Evolutionary conservation across 1,284 basidiomycete genomes (phyloP).

Genomic region (Microstroma glucosiphilum): DNA sequence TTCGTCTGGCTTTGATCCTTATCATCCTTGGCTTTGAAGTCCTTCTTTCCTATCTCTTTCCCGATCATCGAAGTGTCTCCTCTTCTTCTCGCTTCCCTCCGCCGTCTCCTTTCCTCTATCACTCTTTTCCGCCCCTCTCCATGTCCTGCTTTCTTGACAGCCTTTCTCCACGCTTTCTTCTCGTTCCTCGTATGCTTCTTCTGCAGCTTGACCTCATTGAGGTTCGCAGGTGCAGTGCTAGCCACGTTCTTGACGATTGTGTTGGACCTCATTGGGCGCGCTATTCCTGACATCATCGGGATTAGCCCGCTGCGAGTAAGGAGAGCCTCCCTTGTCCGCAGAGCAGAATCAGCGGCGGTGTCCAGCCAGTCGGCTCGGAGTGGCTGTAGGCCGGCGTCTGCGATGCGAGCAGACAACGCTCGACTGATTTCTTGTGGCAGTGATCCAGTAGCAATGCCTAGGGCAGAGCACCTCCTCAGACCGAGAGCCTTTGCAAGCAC

Average conservation of each 20-base stretch:
- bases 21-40: neutral
- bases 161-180: slow-evolving; percentile 5
- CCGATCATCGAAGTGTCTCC: neutral
- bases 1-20: neutral
- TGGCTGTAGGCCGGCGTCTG: slow-evolving; percentile 1
- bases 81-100: neutral
- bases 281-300: neutral
- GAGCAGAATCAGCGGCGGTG: slow-evolving; percentile 10
- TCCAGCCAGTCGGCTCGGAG: slow-evolving; percentile 22
- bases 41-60: no score
- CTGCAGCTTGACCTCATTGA: slow-evolving; percentile 20
- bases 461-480: slow-evolving; percentile 13
- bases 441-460: slow-evolving; percentile 12
- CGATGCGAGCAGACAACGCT: slow-evolving; percentile 9
- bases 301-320: neutral
- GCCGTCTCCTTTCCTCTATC: neutral
- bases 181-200: slow-evolving; percentile 18
- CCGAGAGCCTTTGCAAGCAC: slow-evolving; percentile 19
- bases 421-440: slow-evolving; percentile 9
- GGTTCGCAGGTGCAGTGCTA: slow-evolving; percentile 19
- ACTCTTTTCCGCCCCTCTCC: neutral
- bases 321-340: slow-evolving; percentile 12
- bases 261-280: slow-evolving; percentile 3
- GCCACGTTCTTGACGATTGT: slow-evolving; percentile 17
- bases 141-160: neutral